A percentile compares a stretch with the other conserved stretches of the same genome.
These are phyloP conservation scores for Monoraphidium neglectum DNA, from an alignment of 139 green algal species.

Conservation along the genomic window DNA sequence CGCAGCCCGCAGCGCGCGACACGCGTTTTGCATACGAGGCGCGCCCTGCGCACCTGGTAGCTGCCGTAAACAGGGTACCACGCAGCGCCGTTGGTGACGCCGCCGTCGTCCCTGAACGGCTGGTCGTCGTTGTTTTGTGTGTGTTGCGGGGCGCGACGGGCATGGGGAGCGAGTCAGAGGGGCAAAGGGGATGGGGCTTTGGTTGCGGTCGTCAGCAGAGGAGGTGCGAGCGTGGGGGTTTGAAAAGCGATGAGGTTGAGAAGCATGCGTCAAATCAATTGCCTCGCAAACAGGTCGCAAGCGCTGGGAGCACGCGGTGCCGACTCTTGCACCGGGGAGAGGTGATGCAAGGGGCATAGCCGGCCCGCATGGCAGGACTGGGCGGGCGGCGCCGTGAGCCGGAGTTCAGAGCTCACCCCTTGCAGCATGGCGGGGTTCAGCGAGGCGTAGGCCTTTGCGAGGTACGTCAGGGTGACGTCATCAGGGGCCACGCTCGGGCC, in stretches of 20 bases:
- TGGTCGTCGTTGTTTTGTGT: too few species aligned
- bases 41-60: constrained; percentile 62
- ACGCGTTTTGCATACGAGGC: not conserved
- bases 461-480: constrained; percentile 72
- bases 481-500: constrained; percentile 45
- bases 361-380: too few species aligned
- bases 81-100: constrained; percentile 89
- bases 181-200: not conserved
- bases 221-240: not conserved
- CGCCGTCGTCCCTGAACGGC: too few species aligned
- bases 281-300: not conserved
- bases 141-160: constrained; percentile 76
- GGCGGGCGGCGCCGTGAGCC: too few species aligned
- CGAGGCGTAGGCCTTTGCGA: constrained; percentile 77
- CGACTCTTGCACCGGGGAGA: not conserved
- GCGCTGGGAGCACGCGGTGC: not conserved
- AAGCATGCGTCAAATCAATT: not conserved
- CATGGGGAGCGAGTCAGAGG: not conserved
- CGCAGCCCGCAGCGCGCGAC: too few species aligned
- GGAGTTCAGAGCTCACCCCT: too few species aligned
- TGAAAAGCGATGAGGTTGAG: constrained; percentile 1
- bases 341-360: too few species aligned
- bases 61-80: constrained; percentile 95
- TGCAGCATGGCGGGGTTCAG: constrained; percentile 58
- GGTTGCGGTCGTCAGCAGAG: not conserved